These are phyloP conservation scores for Penicillium cosmopolitanum DNA, from an alignment of 495 filamentous ascomycete species.

Conservation along the genomic window DNA sequence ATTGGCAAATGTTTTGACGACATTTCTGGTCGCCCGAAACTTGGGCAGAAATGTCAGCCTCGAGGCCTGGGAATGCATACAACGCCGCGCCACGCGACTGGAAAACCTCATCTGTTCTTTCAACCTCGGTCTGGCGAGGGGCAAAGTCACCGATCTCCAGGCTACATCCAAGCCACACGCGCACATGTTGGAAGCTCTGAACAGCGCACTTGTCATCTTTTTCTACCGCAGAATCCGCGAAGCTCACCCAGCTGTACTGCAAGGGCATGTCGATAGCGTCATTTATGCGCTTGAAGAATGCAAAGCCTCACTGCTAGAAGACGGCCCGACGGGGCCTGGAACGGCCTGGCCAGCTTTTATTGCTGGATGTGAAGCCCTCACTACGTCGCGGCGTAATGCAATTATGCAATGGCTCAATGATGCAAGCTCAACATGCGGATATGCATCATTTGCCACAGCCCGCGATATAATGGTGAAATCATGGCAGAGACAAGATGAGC, in stretches of 20 bases:
- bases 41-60: slow-evolving; percentile 16
- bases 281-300: slow-evolving; percentile 31
- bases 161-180: slow-evolving; percentile 22
- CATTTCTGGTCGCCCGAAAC: slow-evolving; percentile 25
- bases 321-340: slow-evolving; percentile 26
- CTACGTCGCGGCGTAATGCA: slow-evolving; percentile 21
- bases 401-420: slow-evolving; percentile 29
- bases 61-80: slow-evolving; percentile 35
- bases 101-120: slow-evolving; percentile 43
- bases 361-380: slow-evolving; percentile 40
- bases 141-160: slow-evolving; percentile 12
- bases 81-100: slow-evolving; percentile 33
- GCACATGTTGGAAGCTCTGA: slow-evolving; percentile 34
- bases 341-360: slow-evolving; percentile 41
- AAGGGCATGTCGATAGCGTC: slow-evolving; percentile 38
- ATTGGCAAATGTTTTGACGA: slow-evolving; percentile 38
- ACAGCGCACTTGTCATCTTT: slow-evolving; percentile 37
- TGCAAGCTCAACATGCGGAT: slow-evolving; percentile 28
- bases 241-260: slow-evolving; percentile 34
- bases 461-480: slow-evolving; percentile 34
- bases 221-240: slow-evolving; percentile 39
- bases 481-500: slow-evolving; percentile 36
- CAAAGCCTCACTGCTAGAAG: slow-evolving; percentile 21
- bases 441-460: slow-evolving; percentile 27
- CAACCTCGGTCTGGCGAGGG: slow-evolving; percentile 20